Percentiles rank a stretch among this genome's conserved stretches.
These are phyloP conservation scores for Pythium oligandrum DNA, from an alignment of 352 stramenopile genomes.

Conservation along the genomic window DNA sequence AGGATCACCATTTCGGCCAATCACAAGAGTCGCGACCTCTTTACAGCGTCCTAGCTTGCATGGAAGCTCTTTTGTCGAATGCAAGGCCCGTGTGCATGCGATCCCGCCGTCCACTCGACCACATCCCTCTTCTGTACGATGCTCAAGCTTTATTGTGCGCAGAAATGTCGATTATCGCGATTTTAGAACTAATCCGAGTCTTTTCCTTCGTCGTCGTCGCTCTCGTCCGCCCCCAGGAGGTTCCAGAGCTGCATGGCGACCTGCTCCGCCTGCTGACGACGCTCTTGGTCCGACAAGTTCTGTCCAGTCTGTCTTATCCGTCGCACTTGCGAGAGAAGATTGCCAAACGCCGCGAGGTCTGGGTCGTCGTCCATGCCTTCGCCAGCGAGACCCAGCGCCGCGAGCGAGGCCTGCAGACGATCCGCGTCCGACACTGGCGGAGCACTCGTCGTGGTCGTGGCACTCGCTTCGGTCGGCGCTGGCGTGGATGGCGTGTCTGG, in stretches of 20 bases:
- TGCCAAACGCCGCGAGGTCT: constrained; percentile 56
- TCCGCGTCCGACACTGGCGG: constrained; percentile 19
- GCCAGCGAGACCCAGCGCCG: constrained; percentile 18
- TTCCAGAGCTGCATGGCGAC: constrained; percentile 78
- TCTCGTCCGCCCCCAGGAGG: constrained; percentile 46
- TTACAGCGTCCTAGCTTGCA: too few relatives aligned
- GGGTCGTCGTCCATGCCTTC: constrained; percentile 32
- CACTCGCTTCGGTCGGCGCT: background rate
- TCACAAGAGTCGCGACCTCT: too few relatives aligned
- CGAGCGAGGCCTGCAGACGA: constrained; percentile 38
- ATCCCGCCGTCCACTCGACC: too few relatives aligned
- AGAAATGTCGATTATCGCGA: too few relatives aligned
- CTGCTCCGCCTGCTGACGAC: constrained; percentile 59
- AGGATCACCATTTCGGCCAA: too few relatives aligned
- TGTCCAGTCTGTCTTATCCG: constrained; percentile 55
- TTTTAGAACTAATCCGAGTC: too few relatives aligned
- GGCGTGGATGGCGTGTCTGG: too few relatives aligned
- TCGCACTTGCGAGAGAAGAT: constrained; percentile 58
- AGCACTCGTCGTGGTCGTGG: background rate
- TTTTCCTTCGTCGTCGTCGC: too few relatives aligned
- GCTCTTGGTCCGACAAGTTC: constrained; percentile 48
- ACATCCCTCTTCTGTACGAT: too few relatives aligned
- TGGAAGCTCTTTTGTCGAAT: too few relatives aligned
- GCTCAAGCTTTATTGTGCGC: too few relatives aligned
- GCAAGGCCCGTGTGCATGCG: too few relatives aligned